Conservation (phyloP, 2,329 filamentous ascomycete genomes). For the Ceratocystis huliohia region DNA sequence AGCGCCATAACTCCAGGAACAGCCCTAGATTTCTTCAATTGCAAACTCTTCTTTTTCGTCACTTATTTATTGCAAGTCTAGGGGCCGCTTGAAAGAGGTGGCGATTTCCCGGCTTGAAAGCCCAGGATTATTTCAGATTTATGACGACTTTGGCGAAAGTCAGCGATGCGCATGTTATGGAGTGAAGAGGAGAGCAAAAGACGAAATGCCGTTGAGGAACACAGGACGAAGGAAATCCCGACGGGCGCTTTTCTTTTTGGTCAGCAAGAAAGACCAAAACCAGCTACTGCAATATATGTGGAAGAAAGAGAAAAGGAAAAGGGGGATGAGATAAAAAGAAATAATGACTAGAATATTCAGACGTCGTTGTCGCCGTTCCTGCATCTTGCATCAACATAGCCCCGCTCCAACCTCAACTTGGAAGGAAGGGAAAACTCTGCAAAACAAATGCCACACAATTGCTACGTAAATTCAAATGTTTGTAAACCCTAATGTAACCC, state of each 20-base stretch:
- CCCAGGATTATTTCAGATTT: not conserved
- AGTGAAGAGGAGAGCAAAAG: not conserved
- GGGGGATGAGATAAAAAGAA: not conserved
- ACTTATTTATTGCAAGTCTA: no score
- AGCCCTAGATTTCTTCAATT: not conserved
- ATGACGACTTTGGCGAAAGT: not conserved
- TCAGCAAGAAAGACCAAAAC: not conserved
- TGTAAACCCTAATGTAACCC: not conserved
- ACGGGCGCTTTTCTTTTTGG: no score
- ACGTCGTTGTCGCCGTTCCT: not conserved
- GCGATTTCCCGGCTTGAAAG: not conserved
- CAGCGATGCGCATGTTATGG: not conserved
- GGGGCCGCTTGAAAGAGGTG: not conserved
- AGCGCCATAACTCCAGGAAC: conserved; percentile 1
- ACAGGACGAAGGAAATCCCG: not conserved
- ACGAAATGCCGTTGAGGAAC: not conserved
- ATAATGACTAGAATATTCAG: not conserved
- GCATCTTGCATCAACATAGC: not conserved
- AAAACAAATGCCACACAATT: not conserved
- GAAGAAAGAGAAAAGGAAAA: not conserved
- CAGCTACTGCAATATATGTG: not conserved
- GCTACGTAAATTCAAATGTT: not conserved
- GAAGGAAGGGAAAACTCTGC: not conserved
- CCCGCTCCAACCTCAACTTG: not conserved
- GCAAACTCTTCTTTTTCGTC: not conserved